Conservation (phyloP, 116 monocot species). For the Cymodocea nodosa region DNA sequence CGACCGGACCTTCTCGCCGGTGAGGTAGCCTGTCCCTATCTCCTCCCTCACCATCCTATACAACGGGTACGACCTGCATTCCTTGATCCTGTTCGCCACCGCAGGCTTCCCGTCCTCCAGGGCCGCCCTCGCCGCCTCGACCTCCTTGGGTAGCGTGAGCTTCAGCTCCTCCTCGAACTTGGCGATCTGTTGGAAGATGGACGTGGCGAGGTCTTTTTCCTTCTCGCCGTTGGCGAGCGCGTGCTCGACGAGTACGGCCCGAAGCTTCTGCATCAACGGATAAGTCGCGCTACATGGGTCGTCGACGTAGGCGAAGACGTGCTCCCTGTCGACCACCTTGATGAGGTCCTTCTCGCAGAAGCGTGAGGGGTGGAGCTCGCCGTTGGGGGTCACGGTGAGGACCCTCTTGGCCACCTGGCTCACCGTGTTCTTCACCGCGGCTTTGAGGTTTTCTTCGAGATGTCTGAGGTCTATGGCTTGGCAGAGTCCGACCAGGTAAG, state of each 20-base stretch:
- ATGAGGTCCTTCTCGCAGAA: conserved; percentile 82
- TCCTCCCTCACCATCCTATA: conserved; percentile 66
- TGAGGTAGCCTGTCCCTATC: conserved; percentile 27
- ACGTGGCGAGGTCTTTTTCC: conserved; percentile 31
- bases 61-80: conserved; percentile 75
- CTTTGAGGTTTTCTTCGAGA: conserved; percentile 55
- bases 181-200: conserved; percentile 54
- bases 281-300: conserved; percentile 65
- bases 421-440: conserved; percentile 44
- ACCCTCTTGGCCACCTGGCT: conserved; percentile 48
- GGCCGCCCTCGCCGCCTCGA: conserved; percentile 39
- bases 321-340: conserved; percentile 50
- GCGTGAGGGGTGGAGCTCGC: conserved; percentile 54
- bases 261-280: conserved; percentile 75
- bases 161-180: conserved; percentile 65
- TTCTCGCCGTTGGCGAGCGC: conserved; percentile 52
- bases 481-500: conserved; percentile 64
- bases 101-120: conserved; percentile 31
- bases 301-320: conserved; percentile 64
- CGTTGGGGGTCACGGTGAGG: conserved; percentile 34
- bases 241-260: conserved; percentile 69
- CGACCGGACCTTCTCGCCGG: conserved; percentile 57
- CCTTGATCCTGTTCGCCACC: conserved; percentile 42
- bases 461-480: conserved; percentile 64
- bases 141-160: conserved; percentile 35